Evolutionary conservation across 2,329 filamentous ascomycete species (phyloP).

Genomic region (Cordyceps sp.): DNA sequence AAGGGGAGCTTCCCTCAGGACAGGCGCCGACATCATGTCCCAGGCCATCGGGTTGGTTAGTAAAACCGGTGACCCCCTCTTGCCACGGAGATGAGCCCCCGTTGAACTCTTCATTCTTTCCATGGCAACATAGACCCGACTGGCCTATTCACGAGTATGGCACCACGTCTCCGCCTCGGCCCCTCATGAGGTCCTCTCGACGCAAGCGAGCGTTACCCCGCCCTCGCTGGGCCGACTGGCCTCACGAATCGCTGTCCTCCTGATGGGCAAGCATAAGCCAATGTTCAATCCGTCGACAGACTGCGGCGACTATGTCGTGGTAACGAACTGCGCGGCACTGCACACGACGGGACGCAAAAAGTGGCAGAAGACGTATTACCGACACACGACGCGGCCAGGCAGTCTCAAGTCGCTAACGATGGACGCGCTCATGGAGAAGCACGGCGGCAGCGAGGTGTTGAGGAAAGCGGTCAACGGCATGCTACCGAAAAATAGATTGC

Average conservation of each 20-base stretch:
- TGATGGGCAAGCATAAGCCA: conserved; percentile 99
- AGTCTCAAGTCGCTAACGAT: conserved; percentile 78
- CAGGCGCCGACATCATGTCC: conserved; percentile 1
- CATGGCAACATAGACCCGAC: conserved; percentile 69
- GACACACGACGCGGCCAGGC: conserved; percentile 81
- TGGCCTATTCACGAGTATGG: conserved; percentile 94
- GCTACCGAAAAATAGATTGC: conserved; percentile 89
- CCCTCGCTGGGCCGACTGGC: conserved; percentile 84
- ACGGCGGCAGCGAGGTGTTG: conserved; percentile 82
- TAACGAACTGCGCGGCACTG: conserved; percentile 73
- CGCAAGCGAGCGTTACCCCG: conserved; percentile 37
- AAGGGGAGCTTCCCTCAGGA: not conserved
- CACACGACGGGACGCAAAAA: conserved; percentile 85
- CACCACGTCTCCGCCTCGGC: conserved; percentile 64
- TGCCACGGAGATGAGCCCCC: not conserved
- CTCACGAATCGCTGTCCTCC: conserved; percentile 65
- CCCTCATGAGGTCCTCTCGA: conserved; percentile 45
- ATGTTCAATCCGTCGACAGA: conserved; percentile 95
- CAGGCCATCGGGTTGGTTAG: conserved; percentile 1
- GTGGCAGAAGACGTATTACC: conserved; percentile 89
- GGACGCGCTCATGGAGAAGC: conserved; percentile 88
- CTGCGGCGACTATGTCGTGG: conserved; percentile 97
- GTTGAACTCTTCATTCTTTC: not conserved
- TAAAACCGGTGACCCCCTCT: not conserved
- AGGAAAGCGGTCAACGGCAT: conserved; percentile 88